Conservation (phyloP, 805 yeast species). For the Kodamaea sagamina region DNA sequence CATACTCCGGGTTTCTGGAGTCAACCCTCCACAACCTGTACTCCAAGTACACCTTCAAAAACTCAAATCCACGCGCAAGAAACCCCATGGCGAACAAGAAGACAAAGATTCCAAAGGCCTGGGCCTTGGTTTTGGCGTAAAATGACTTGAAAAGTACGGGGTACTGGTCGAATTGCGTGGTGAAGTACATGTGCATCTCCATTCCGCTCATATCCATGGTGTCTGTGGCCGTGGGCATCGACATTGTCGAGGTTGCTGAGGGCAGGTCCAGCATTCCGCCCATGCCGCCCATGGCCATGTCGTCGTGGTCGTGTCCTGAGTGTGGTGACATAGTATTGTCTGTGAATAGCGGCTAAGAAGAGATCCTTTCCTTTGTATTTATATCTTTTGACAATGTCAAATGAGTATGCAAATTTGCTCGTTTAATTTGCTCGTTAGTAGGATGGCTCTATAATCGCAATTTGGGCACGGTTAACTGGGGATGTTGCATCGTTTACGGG, state of each 20-base stretch:
- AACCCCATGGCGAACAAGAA: constrained; percentile 60
- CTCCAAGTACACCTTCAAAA: constrained; percentile 63
- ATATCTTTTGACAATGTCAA: too few relatives aligned
- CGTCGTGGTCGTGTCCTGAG: constrained; percentile 1
- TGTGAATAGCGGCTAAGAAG: too few relatives aligned
- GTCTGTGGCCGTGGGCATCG: not conserved
- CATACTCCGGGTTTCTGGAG: constrained; percentile 8
- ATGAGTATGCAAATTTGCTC: too few relatives aligned
- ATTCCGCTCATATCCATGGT: constrained; percentile 14
- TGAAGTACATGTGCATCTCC: constrained; percentile 58
- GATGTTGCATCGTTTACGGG: too few relatives aligned
- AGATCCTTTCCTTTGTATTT: too few relatives aligned
- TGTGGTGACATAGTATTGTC: constrained; percentile 6
- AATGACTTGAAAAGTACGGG: constrained; percentile 65
- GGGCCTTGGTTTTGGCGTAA: constrained; percentile 54
- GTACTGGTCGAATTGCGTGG: constrained; percentile 49
- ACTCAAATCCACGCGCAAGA: constrained; percentile 58
- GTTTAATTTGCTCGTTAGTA: too few relatives aligned
- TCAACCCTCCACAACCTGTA: constrained; percentile 61
- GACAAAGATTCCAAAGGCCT: constrained; percentile 74
- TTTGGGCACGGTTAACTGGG: too few relatives aligned
- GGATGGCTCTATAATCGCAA: too few relatives aligned
- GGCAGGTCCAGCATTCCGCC: not conserved
- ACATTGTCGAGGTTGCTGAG: not conserved
- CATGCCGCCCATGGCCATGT: constrained; percentile 1